Evolutionary conservation across 2,329 filamentous ascomycete genomes (phyloP).

Genomic region (Cadophora gregata): DNA sequence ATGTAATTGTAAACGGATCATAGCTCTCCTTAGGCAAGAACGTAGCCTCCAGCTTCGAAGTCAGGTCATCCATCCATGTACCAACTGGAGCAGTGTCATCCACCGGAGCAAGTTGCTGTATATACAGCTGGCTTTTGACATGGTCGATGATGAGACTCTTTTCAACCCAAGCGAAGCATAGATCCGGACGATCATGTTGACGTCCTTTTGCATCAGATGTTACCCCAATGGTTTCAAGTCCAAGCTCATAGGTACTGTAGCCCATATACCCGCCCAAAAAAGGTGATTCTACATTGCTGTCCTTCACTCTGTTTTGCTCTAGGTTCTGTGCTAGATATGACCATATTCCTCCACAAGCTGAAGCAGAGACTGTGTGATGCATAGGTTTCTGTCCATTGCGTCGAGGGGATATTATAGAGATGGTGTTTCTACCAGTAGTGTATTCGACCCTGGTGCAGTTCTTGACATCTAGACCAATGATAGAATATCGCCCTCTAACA

Average conservation of each 20-base stretch:
- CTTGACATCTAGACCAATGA: conserved; percentile 71
- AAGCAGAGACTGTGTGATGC: background rate
- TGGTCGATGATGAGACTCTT: conserved; percentile 71
- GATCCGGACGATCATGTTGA: conserved; percentile 54
- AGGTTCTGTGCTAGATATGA: conserved; percentile 46
- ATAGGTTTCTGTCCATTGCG: background rate
- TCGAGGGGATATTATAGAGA: conserved; percentile 27
- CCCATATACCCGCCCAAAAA: conserved; percentile 77
- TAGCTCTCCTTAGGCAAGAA: conserved; percentile 19
- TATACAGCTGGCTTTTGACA: conserved; percentile 56
- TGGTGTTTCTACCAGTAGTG: conserved; percentile 52
- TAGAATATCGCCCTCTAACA: conserved; percentile 70
- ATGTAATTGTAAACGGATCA: conserved; percentile 6
- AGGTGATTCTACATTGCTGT: conserved; percentile 50
- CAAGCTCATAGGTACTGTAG: conserved; percentile 72
- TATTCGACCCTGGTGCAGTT: conserved; percentile 64
- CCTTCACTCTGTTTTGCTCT: conserved; percentile 47
- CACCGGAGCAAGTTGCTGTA: conserved; percentile 59
- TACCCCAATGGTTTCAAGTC: conserved; percentile 59
- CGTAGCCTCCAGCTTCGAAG: too few relatives aligned
- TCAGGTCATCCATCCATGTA: conserved; percentile 31
- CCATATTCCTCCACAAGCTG: conserved; percentile 42
- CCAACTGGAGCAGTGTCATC: conserved; percentile 44
- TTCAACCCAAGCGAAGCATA: conserved; percentile 67
- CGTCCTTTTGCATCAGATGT: conserved; percentile 8